Evolutionary conservation across 2,329 filamentous ascomycete species (phyloP), one percentile per base, ranked within the genome.

Genomic region (Diplodia corticola): DNA sequence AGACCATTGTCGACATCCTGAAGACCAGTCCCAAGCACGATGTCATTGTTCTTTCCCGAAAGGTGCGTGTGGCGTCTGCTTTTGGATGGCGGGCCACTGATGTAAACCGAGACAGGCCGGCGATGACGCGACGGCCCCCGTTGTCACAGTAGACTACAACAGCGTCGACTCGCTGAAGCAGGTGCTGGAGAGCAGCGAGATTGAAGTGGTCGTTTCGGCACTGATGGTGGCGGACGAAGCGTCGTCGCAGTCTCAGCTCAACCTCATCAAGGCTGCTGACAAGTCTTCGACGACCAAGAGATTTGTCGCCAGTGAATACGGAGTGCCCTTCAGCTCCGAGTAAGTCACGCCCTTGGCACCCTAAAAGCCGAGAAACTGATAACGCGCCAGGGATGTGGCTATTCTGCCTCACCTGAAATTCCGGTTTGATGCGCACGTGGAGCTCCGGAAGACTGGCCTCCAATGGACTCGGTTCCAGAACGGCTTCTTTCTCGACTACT

Each of bases 131-230:
- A 1, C 9, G 24, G 66, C 51, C 65, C 68, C 67, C 22, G 65
- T 66, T 53, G 9, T 68, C 66, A 44, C 71, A 68, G 61, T 72
- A 70, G 72, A 80, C 65, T 81, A 80, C 67, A 64, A 68, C 50
- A 69, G 79, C 50, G 57, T 79, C 28, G 54, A 72, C 2, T 68
- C 71, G 1, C 65, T 79, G 15, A 67, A 69, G 12, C 59, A 70
- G 22, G 67, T 66, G 2, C 71, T 81, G 4, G 72, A 79, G 57
- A 70, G 74, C 40, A 74, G 82, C 70, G 76, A 78, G 0, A 69
- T 84, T 22, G 73, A 83, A 55, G 83, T 79, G 0, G 71, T 84
- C 49, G 78, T 85, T 28, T 84, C 81, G 0, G 72, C 78, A 4
- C 73, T 84, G 26, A 70, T 70, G 5, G 73, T 80, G 64, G 67